phyloP scores from a whole-genome alignment of 2,329 filamentous ascomycete species.

The Talaromyces marneffei region DNA sequence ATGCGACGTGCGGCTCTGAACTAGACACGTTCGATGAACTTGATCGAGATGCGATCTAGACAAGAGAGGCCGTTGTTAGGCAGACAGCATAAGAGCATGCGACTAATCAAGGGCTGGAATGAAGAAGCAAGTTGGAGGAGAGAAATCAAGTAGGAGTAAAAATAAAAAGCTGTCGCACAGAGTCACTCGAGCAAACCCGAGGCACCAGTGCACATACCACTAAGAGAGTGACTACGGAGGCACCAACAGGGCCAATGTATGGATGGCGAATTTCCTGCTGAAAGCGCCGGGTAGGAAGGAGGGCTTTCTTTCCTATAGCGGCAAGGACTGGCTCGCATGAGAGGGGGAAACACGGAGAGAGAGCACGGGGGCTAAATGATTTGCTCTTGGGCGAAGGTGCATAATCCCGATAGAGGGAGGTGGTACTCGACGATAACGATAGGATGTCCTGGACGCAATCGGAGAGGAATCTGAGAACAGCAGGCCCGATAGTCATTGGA shows the following conservation, averaged over 20 bases:
- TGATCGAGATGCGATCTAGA: background rate
- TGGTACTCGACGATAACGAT: background rate
- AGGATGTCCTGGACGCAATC: slow-evolving; percentile 1
- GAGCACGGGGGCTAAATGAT: slow-evolving; percentile 11
- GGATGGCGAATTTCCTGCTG: background rate
- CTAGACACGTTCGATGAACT: background rate
- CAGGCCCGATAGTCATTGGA: background rate
- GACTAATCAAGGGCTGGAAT: background rate
- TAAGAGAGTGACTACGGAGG: background rate
- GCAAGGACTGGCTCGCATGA: background rate
- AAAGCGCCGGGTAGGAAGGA: background rate
- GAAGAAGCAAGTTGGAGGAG: background rate
- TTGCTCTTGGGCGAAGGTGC: slow-evolving; percentile 1
- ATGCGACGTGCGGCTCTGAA: background rate
- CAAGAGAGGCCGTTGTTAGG: background rate
- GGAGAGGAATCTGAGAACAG: background rate
- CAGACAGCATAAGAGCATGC: background rate
- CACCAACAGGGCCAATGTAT: background rate
- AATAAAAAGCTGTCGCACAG: background rate
- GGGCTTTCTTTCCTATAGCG: background rate
- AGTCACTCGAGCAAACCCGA: background rate
- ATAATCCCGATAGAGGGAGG: background rate
- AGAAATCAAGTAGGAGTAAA: background rate
- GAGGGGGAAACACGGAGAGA: background rate
- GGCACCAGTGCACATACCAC: background rate